Evolutionary conservation across 2,329 filamentous ascomycete species (phyloP).

Genomic region (Talaromyces sp.): DNA sequence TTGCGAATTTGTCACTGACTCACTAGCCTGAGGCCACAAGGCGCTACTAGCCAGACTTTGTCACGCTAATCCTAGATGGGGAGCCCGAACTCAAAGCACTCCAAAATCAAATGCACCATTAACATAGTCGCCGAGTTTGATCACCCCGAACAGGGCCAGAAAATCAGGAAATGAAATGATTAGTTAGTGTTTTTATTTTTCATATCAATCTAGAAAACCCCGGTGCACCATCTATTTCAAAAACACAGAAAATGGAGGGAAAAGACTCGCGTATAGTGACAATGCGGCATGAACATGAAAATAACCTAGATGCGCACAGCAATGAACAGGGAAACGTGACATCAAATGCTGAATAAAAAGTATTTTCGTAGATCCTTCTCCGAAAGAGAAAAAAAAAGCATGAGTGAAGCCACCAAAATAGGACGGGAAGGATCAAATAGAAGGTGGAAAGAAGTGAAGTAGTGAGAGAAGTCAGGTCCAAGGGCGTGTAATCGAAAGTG

Average conservation of each 20-base stretch:
- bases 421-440: constrained; percentile 3
- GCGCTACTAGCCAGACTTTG: background rate
- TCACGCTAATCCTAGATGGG: background rate
- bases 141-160: background rate
- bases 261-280: constrained; percentile 8
- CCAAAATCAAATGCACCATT: too few relatives aligned
- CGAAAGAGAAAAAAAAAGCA: constrained; percentile 11
- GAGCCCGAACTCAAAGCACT: background rate
- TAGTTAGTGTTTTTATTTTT: constrained; percentile 7
- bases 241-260: constrained; percentile 7
- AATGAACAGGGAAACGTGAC: constrained; percentile 1
- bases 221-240: constrained; percentile 15
- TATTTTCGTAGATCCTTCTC: constrained; percentile 13
- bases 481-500: background rate
- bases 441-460: constrained; percentile 6
- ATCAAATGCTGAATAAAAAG: constrained; percentile 5
- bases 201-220: constrained; percentile 8
- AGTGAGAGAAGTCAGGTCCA: constrained; percentile 9
- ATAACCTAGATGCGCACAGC: constrained; percentile 6
- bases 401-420: background rate
- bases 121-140: too few relatives aligned
- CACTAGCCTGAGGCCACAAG: too few relatives aligned
- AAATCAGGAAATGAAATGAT: background rate
- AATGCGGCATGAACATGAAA: constrained; percentile 8
- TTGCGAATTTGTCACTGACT: background rate